Conservation (phyloP, 139 green algal genomes). For the Chlorella sp. region DNA sequence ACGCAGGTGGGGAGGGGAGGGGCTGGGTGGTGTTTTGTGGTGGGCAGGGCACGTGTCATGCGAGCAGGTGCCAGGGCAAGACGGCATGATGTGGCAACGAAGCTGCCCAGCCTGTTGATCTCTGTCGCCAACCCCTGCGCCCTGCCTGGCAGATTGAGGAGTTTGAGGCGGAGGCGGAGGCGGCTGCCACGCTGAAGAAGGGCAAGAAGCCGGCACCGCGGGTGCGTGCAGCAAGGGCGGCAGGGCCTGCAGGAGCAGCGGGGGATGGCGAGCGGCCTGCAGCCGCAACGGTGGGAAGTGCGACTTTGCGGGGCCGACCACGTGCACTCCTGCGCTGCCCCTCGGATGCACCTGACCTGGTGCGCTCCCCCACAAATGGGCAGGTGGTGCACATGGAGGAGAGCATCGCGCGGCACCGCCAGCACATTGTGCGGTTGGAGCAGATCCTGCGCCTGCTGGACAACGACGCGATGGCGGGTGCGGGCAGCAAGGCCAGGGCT, state of each 20-base stretch:
- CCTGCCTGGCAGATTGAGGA: conserved; percentile 81
- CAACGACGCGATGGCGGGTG: conserved; percentile 82
- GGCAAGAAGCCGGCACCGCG: conserved; percentile 69
- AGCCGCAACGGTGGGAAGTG: no score
- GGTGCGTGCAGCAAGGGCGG: no score
- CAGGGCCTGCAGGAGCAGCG: no score
- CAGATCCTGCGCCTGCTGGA: conserved; percentile 95
- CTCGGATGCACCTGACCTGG: no score
- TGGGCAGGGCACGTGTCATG: no score
- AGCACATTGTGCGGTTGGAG: conserved; percentile 82
- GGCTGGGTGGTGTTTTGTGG: background rate
- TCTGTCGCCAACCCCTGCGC: background rate
- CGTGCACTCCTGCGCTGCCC: no score
- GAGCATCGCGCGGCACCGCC: conserved; percentile 74
- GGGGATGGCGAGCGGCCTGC: no score
- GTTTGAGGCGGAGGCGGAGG: conserved; percentile 95
- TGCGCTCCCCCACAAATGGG: no score
- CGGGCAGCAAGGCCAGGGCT: no score
- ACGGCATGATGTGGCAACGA: background rate
- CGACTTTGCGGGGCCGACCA: no score
- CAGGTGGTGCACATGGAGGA: conserved; percentile 76
- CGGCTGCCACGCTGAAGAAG: conserved; percentile 75
- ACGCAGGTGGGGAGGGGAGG: conserved; percentile 67
- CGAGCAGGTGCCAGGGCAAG: no score
- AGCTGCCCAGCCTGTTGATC: no score